A percentile compares a stretch with the other conserved stretches of the same genome.
Conservation (phyloP, 331 rosid species). For the Pyracantha coccinea region DNA sequence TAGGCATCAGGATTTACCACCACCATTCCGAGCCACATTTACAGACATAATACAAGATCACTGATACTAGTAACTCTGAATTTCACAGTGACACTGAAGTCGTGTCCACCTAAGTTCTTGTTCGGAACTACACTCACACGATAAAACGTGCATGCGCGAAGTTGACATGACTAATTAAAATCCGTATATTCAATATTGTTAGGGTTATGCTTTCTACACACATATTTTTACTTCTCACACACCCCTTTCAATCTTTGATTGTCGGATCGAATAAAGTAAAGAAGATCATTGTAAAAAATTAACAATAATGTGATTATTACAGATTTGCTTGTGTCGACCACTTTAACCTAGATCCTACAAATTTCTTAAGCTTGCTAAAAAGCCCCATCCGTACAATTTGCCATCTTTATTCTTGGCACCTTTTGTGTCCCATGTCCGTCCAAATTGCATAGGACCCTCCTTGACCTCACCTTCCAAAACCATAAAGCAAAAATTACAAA, state of each 20-base stretch:
- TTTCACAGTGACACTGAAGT: fast-evolving
- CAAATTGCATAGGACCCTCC: neutral
- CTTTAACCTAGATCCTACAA: neutral
- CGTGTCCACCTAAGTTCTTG: neutral
- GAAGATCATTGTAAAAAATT: no score
- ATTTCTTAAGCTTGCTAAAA: neutral
- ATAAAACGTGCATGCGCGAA: neutral
- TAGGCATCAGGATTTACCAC: no score
- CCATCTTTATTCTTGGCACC: neutral
- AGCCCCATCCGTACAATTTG: neutral
- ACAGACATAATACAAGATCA: no score
- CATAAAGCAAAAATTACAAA: neutral
- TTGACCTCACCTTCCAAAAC: neutral
- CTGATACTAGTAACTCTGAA: no score
- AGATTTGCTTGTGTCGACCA: neutral
- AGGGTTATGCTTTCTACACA: no score
- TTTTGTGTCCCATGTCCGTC: neutral
- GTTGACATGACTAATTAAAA: neutral
- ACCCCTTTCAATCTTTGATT: no score
- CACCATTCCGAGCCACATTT: no score
- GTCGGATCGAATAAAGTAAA: no score
- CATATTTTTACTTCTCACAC: no score
- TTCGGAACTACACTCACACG: neutral
- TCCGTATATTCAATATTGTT: neutral
- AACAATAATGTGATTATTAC: neutral